These are phyloP conservation scores for Elsinoe perseae DNA, from an alignment of 2,329 filamentous ascomycete species.

Conservation along the genomic window DNA sequence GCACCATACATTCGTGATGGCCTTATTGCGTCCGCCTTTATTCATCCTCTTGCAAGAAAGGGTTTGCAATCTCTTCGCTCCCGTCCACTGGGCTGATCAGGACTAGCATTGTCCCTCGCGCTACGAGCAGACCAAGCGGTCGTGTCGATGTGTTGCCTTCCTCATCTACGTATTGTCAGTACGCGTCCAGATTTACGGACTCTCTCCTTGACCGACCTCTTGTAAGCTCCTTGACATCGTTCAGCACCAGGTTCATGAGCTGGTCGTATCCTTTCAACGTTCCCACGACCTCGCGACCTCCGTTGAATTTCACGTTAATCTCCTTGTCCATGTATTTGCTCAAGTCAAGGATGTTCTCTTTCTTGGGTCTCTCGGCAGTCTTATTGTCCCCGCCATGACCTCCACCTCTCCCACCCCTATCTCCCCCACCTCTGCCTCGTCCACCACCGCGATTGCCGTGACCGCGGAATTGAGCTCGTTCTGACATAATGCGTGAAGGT, in stretches of 20 bases:
- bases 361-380: conserved; percentile 61
- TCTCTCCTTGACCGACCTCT: conserved; percentile 53
- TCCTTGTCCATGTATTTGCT: conserved; percentile 96
- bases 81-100: conserved; percentile 89
- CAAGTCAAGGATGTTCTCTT: conserved; percentile 96
- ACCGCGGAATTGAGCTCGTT: conserved; percentile 47
- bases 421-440: conserved; percentile 27
- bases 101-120: conserved; percentile 84
- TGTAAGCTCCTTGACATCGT: conserved; percentile 85
- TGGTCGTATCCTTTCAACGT: conserved; percentile 93
- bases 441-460: conserved; percentile 37
- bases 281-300: conserved; percentile 86
- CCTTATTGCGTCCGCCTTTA: too few relatives aligned
- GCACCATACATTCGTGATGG: too few relatives aligned
- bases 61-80: conserved; percentile 92
- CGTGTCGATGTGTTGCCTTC: conserved; percentile 80
- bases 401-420: conserved; percentile 28
- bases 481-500: conserved; percentile 44
- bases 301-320: conserved; percentile 93
- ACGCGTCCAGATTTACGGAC: conserved; percentile 39
- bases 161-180: conserved; percentile 56
- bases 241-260: conserved; percentile 94
- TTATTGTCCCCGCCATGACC: conserved; percentile 25
- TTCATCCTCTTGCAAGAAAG: conserved; percentile 71
- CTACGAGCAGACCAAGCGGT: conserved; percentile 77